A percentile compares a stretch with the other conserved stretches of the same genome.
phyloP scores from a whole-genome alignment of 345 rosid species.

The Syzygium oleosum region DNA sequence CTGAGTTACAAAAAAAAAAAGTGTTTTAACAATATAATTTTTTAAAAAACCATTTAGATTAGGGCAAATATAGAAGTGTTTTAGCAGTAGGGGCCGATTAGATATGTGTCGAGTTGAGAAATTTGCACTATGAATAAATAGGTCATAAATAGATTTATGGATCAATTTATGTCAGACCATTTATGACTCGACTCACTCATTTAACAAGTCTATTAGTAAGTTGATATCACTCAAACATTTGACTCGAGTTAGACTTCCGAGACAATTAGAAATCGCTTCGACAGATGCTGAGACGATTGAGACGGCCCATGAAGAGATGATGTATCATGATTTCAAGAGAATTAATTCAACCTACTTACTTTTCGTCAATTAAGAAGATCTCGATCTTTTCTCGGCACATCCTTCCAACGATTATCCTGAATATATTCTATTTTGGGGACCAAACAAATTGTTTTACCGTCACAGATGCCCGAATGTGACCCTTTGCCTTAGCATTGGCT shows the following conservation, averaged over 20 bases:
- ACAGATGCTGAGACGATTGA: not conserved
- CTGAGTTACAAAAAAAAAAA: no score
- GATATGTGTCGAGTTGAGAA: no score
- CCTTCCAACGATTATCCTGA: not conserved
- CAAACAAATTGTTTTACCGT: not conserved
- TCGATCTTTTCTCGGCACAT: not conserved
- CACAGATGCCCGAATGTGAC: not conserved
- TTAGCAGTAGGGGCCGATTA: no score
- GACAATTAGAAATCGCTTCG: not conserved
- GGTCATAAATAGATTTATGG: no score
- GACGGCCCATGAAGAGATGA: not conserved
- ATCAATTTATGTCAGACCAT: no score
- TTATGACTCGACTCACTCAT: no score
- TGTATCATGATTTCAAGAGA: not conserved
- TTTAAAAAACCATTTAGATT: no score
- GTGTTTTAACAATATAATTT: no score
- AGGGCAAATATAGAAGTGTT: no score
- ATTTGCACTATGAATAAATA: no score
- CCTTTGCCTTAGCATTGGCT: not conserved
- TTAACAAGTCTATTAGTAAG: not conserved
- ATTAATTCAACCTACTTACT: not conserved
- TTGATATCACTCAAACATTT: not conserved
- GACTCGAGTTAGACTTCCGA: not conserved
- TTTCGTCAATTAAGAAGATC: not conserved
- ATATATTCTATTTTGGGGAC: not conserved